Evolutionary conservation across 768 basidiomycete genomes (phyloP).

Genomic region (Gautieria morchelliformis): DNA sequence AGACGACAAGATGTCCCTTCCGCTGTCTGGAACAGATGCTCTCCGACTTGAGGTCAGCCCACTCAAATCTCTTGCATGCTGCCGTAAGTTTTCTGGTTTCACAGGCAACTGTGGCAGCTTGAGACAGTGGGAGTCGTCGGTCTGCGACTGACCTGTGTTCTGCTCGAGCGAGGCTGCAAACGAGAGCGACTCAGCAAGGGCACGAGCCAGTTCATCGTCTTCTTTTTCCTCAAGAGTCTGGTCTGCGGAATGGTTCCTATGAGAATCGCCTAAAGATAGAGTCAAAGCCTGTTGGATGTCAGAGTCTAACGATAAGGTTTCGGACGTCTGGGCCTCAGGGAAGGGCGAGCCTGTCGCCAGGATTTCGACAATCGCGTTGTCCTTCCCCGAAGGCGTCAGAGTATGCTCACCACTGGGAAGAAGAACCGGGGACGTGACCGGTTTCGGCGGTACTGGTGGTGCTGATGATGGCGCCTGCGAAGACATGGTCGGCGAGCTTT

Average conservation of each 20-base stretch:
- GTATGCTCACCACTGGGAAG: not conserved
- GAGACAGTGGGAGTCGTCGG: not conserved
- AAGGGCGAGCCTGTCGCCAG: not conserved
- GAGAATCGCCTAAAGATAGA: not conserved
- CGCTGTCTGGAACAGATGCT: not conserved
- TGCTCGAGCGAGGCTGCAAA: not conserved
- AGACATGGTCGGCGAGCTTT: not conserved
- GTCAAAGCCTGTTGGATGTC: not conserved
- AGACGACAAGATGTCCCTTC: not conserved
- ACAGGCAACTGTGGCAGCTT: not conserved
- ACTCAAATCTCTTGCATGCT: not conserved
- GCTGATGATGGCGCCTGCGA: not conserved
- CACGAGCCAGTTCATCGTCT: not conserved
- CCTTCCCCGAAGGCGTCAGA: not conserved
- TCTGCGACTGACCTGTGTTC: not conserved
- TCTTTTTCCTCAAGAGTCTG: not conserved
- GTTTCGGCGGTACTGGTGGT: not conserved
- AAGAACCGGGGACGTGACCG: not conserved
- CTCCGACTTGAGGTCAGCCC: no score
- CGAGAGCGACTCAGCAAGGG: not conserved
- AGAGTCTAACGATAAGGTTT: not conserved
- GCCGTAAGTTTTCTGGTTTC: not conserved
- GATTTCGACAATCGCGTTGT: not conserved
- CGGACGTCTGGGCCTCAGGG: not conserved
- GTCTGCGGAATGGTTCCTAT: not conserved